Evolutionary conservation across 2,329 filamentous ascomycete genomes (phyloP), one percentile per base, ranked within the genome.

Genomic region (Neofusicoccum sp.): DNA sequence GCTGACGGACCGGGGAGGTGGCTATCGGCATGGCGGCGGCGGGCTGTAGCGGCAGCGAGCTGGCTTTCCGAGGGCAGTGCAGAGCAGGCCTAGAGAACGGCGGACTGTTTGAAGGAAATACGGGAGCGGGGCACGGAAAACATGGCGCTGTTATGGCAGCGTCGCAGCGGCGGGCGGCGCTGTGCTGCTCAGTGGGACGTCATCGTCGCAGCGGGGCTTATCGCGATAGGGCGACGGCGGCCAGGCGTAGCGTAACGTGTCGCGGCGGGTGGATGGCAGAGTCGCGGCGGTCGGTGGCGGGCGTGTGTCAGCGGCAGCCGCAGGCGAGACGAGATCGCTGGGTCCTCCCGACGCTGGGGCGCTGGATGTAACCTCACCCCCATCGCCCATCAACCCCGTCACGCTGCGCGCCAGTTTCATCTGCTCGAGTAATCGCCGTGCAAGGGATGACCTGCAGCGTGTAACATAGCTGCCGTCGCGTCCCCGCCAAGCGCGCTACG

Each of bases 21-120:
- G 59, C 71, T 24, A 76, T 65, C n/a, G 75, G 76, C 71, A 80
- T 80, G 12, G 57, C 61, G 62, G 38, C 38, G 30, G 24, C 36
- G 47, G 38, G 38, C 40, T 14, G 44, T 24, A 14, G 33, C 8
- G 33, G 7, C 26, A 43, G 31, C 43, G 33, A 41, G 24, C 34
- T 20, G 38, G 34, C 20, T 20, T 34, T 7, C 16, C 28, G 38
- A 14, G 36, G 34, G 31, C 33, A 60, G 33, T 16, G 45, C 31
- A 34, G 44, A 20, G 36, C 44, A 33, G 57, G 14, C 41, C 45
- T 43, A 57, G 28, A 16, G 14, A 33, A 36, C 7, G 7, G 24
- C 16, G 14, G 28, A 30, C 33, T 56, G 51, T 56, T 38, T 56
- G 38, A 56, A 44, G 38, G 6, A 56, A 43, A 44, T 30, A 56